Base-by-base conservation (phyloP, 352 stramenopile species). In the Globisporangium rhizosaccharum region DNA sequence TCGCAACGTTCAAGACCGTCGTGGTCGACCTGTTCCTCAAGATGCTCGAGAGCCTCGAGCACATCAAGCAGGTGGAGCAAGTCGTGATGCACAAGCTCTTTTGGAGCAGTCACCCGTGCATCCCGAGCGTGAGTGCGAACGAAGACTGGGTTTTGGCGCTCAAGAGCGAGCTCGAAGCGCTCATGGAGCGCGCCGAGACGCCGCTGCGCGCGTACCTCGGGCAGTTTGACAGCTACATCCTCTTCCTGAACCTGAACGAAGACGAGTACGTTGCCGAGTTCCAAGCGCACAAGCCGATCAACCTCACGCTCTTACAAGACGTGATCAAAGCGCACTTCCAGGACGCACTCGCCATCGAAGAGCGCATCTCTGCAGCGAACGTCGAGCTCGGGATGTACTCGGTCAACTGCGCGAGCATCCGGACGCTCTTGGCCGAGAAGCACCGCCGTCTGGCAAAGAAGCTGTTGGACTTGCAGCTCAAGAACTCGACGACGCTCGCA, bases 51-150 rank as follows among this genome's bases (percentile, higher is more conserved):
- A 90, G 82, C 39, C 60, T 92, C 6, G 92, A 91, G 63, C 81
- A 79, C 51, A 92, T 94, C 63, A 90, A 89, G 56, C 84, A 94
- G 62, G 81, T 93, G 10, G 94, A 98, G 68, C 81, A 96, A 42
- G 70, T 80, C 25, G 90, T 98, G 30, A 98, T 98, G 93, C 91
- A 95, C 62, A 94, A 96, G 59, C 74, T 98, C 0, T 98, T 98
- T 51, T 98, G 94, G 94, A 94, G 86, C 57, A 91, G 89, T 51
- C 83, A 97, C 58, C 94, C 93, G 11, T 84, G 90, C 44, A 82
- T 98, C 4, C 74, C 79, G 9, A 82, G 71, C 51, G 81, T 97
- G 3, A 92, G 84, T 51, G 61, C 69, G n/a, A 90, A 73, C 33
- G 92, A 98, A 79, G 63, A 75, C 0, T 97, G 89, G 90, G 89